phyloP scores from a whole-genome alignment of 2,329 filamentous ascomycete species.

The Trichoderma breve region DNA sequence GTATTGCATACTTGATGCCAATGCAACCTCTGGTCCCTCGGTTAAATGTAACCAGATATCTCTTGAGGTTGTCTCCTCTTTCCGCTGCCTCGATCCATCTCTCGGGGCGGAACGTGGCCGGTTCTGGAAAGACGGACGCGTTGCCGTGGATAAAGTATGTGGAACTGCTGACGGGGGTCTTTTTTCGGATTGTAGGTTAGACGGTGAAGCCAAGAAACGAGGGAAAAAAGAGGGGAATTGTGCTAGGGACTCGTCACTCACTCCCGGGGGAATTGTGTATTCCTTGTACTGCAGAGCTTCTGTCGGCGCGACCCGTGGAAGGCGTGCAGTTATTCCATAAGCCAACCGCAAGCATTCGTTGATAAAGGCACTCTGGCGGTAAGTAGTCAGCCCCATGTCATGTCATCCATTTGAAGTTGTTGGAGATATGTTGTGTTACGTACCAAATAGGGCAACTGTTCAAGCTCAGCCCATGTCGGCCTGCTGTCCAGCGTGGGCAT shows the following conservation, averaged over 20 bases:
- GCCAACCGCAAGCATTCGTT: conserved; percentile 22
- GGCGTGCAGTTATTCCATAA: conserved; percentile 19
- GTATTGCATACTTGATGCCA: conserved; percentile 23
- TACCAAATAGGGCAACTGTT: conserved; percentile 23
- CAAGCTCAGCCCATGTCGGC: conserved; percentile 20
- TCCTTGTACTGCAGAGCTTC: conserved; percentile 32
- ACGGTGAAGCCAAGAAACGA: not conserved
- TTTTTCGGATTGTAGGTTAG: not conserved
- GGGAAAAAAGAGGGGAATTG: not conserved
- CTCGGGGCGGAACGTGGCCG: conserved; percentile 28
- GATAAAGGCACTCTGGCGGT: conserved; percentile 22
- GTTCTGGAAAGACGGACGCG: conserved; percentile 27
- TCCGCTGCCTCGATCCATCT: conserved; percentile 28
- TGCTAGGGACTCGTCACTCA: conserved; percentile 22
- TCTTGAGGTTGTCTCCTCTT: conserved; percentile 18
- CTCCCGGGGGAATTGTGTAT: conserved; percentile 33
- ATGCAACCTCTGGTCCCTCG: conserved; percentile 26
- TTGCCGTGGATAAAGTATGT: conserved; percentile 27
- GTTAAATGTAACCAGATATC: conserved; percentile 22
- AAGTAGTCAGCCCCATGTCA: not conserved
- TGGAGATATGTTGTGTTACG: not conserved
- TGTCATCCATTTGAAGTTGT: not conserved
- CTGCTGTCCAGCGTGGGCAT: conserved; percentile 12
- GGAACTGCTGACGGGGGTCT: conserved; percentile 27
- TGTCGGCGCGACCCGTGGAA: conserved; percentile 31